Conservation (phyloP, 257 asterid species). For the Ehretia macrophylla region DNA sequence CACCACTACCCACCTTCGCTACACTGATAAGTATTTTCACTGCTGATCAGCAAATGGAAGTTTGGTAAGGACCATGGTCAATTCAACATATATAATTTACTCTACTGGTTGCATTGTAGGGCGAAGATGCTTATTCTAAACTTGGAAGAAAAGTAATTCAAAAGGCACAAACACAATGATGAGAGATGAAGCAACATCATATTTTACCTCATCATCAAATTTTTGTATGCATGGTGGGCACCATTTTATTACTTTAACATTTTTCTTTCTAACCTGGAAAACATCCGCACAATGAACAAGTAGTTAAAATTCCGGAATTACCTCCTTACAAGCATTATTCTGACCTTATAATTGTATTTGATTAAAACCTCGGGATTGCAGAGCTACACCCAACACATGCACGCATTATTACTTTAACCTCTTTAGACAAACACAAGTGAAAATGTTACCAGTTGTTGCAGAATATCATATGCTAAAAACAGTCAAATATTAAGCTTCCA, state of each 20-base stretch:
- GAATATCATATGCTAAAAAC: background rate
- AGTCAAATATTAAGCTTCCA: background rate
- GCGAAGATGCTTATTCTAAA: background rate
- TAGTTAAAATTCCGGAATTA: no score
- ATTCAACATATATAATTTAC: background rate
- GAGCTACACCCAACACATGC: no score
- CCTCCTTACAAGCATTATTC: no score
- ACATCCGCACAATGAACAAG: no score
- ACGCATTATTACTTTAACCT: background rate
- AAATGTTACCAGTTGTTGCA: background rate
- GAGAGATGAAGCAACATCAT: background rate
- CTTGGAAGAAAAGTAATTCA: background rate
- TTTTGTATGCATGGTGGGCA: background rate
- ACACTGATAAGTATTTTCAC: no score
- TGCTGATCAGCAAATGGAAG: no score
- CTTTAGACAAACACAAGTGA: background rate
- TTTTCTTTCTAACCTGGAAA: no score
- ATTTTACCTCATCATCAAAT: background rate
- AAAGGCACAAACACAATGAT: background rate
- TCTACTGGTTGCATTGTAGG: background rate
- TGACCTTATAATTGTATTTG: no score
- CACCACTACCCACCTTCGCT: no score
- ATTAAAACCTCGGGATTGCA: no score
- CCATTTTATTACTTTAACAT: background rate
- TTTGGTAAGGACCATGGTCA: no score